phyloP scores from a whole-genome alignment of 2,329 filamentous ascomycete genomes.

The Akanthomyces muscarius region DNA sequence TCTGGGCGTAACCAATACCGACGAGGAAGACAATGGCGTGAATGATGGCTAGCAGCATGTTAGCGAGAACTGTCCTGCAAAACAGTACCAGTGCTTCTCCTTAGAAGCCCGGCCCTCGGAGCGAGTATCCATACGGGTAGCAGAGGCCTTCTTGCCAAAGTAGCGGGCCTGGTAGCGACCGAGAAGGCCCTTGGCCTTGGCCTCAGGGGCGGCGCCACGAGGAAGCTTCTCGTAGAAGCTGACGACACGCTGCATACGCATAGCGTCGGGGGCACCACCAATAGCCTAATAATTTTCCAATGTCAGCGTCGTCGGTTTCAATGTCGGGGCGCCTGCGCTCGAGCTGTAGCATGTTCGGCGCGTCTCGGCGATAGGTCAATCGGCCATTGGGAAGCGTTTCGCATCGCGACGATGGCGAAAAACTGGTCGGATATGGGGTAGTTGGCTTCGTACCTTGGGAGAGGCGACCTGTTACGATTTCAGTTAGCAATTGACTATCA shows the following conservation, averaged over 20 bases:
- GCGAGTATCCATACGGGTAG: slow-evolving; percentile 64
- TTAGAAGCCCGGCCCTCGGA: slow-evolving; percentile 24
- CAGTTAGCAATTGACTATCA: slow-evolving; percentile 36
- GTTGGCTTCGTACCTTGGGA: slow-evolving; percentile 64
- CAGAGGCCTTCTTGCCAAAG: slow-evolving; percentile 91
- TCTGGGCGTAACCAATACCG: slow-evolving; percentile 85
- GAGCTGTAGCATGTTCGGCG: neutral
- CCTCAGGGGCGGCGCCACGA: slow-evolving; percentile 80
- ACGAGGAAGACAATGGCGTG: slow-evolving; percentile 79
- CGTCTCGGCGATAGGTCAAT: slow-evolving; percentile 9
- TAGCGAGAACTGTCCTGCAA: slow-evolving; percentile 17
- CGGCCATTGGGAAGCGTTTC: neutral
- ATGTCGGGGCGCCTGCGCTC: neutral
- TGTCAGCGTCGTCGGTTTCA: slow-evolving; percentile 1
- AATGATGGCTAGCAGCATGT: slow-evolving; percentile 64
- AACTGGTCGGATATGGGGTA: neutral
- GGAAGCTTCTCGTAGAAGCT: slow-evolving; percentile 99
- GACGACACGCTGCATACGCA: slow-evolving; percentile 96
- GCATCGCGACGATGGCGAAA: neutral
- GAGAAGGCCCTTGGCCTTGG: slow-evolving; percentile 76
- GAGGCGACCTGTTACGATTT: slow-evolving; percentile 63
- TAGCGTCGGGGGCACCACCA: slow-evolving; percentile 89
- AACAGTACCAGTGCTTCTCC: slow-evolving; percentile 9
- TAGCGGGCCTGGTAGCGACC: slow-evolving; percentile 87
- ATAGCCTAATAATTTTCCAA: slow-evolving; percentile 62